Percentiles rank a stretch among this genome's conserved stretches.
Evolutionary conservation across 1,284 basidiomycete genomes (phyloP).

Genomic region (Garcileccinum viscosum): DNA sequence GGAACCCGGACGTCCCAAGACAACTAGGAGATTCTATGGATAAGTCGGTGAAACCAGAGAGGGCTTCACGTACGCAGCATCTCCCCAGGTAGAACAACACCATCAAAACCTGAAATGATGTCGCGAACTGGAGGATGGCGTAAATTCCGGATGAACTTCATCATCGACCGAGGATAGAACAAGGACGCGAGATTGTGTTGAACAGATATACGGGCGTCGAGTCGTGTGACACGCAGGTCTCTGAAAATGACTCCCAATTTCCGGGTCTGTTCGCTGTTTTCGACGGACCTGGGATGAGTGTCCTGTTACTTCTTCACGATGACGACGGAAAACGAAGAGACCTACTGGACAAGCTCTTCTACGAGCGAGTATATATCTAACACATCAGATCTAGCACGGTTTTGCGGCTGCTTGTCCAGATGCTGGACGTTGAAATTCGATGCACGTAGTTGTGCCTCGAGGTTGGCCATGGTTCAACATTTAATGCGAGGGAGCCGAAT

Average conservation of each 20-base stretch:
- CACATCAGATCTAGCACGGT: not conserved
- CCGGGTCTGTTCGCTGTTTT: too few relatives aligned
- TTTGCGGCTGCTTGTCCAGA: not conserved
- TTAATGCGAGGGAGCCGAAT: not conserved
- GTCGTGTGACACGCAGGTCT: conserved; percentile 43
- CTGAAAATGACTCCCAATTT: conserved; percentile 42
- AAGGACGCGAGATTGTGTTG: conserved; percentile 51
- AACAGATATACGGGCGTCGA: conserved; percentile 42
- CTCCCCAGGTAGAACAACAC: conserved; percentile 59
- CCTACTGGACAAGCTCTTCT: conserved; percentile 22
- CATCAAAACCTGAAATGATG: conserved; percentile 55
- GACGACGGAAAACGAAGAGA: not conserved
- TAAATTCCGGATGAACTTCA: conserved; percentile 34
- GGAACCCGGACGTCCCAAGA: too few relatives aligned
- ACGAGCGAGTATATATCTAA: conserved; percentile 11
- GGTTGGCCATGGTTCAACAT: conserved; percentile 1
- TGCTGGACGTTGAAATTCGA: not conserved
- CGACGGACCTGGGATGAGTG: conserved; percentile 43
- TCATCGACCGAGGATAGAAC: conserved; percentile 43
- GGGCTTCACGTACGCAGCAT: conserved; percentile 63
- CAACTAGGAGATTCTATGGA: not conserved
- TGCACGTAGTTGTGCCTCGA: not conserved
- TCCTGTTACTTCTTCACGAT: not conserved
- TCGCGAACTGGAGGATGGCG: conserved; percentile 54
- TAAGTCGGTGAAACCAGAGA: not conserved